A percentile compares a stretch with the other conserved stretches of the same genome.
Conservation (phyloP, 2,329 filamentous ascomycete genomes). For the Fusarium setosum region DNA sequence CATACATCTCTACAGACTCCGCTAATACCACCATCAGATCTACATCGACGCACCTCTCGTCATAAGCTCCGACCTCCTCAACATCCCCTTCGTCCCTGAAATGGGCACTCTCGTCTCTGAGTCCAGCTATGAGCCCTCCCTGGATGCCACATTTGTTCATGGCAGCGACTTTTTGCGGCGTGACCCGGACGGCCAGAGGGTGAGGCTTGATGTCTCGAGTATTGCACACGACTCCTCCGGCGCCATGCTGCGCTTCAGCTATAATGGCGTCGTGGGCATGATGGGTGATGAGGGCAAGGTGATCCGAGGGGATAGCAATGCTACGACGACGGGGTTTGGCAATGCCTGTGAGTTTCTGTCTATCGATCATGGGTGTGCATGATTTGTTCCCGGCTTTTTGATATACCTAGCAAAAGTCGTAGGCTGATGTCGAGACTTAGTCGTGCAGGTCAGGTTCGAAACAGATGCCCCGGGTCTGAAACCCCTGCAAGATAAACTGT, state of each 20-base stretch:
- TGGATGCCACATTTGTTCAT: constrained; percentile 52
- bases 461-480: constrained; percentile 50
- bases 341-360: constrained; percentile 49
- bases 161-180: constrained; percentile 54
- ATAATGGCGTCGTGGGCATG: constrained; percentile 52
- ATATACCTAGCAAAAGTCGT: not conserved
- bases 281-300: constrained; percentile 47
- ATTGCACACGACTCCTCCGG: constrained; percentile 48
- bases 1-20: too few species aligned
- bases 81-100: constrained; percentile 47
- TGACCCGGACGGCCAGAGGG: constrained; percentile 50
- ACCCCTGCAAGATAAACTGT: constrained; percentile 52
- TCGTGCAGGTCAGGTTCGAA: constrained; percentile 53
- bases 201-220: constrained; percentile 52
- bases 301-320: constrained; percentile 48
- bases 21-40: constrained; percentile 38
- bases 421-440: constrained; percentile 36
- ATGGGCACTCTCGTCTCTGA: constrained; percentile 50
- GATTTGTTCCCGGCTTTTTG: not conserved
- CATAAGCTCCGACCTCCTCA: constrained; percentile 47
- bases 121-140: constrained; percentile 47
- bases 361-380: not conserved
- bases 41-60: constrained; percentile 48
- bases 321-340: constrained; percentile 53
- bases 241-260: constrained; percentile 50